Evolutionary conservation across 1,284 basidiomycete genomes (phyloP).

Genomic region (Pascua sp.): DNA sequence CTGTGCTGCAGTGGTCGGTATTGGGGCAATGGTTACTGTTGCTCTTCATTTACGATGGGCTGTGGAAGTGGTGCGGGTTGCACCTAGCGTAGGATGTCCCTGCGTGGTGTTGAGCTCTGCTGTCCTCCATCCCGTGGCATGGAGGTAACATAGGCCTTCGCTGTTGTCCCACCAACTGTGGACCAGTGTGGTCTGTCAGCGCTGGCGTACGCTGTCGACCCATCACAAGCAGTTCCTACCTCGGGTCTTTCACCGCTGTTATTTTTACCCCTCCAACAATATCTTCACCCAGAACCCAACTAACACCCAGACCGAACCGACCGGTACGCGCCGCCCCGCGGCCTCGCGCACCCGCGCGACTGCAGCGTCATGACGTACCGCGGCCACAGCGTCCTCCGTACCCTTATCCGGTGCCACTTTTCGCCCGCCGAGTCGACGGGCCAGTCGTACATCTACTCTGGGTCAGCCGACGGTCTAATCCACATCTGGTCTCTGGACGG

Average conservation of each 20-base stretch:
- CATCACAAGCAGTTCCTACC: too few species aligned
- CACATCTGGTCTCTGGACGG: slow-evolving; percentile 96
- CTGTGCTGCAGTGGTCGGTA: too few species aligned
- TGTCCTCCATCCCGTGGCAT: too few species aligned
- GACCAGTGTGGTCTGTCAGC: too few species aligned
- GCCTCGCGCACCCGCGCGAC: slow-evolving; percentile 69
- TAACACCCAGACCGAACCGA: slow-evolving; percentile 61
- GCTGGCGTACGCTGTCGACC: too few species aligned
- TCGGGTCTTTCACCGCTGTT: not conserved
- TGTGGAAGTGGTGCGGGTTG: too few species aligned
- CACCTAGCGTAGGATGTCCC: too few species aligned
- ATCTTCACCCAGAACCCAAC: not conserved
- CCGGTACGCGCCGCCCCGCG: slow-evolving; percentile 44
- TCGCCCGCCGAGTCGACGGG: slow-evolving; percentile 89
- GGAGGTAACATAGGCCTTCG: too few species aligned
- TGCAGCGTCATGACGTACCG: slow-evolving; percentile 94
- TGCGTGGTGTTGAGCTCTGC: too few species aligned
- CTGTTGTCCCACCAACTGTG: too few species aligned
- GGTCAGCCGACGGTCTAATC: slow-evolving; percentile 50
- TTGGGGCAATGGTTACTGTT: too few species aligned
- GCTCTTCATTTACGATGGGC: too few species aligned
- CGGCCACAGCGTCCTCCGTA: slow-evolving; percentile 87
- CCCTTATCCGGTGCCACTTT: slow-evolving; percentile 94
- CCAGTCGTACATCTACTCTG: slow-evolving; percentile 88
- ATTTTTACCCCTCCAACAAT: not conserved